Evolutionary conservation across 768 basidiomycete species (phyloP), one percentile per base, ranked within the genome.

Genomic region (Kwoniella shandongensis): DNA sequence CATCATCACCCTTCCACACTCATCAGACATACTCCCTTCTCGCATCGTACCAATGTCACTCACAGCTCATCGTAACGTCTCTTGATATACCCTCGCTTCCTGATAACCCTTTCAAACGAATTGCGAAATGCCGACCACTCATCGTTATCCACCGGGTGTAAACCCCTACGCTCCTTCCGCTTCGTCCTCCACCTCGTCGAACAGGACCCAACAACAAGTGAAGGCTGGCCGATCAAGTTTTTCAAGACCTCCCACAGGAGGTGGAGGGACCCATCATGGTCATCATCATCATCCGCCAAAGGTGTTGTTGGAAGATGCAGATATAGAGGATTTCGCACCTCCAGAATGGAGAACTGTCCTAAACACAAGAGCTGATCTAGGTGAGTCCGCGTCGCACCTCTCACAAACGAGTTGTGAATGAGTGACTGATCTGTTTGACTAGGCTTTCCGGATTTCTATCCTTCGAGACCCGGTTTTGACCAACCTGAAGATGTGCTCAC

Each of bases 371-470:
- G 69, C 66, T 6, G 73, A 75, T 58, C 51, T 75, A 0, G 73
- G 73, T 75, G 52, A 53, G 63, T 62, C 26, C 10, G 7, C 1
- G 53, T 20, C 30, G 23, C 45, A 18, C 22, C 22, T 7, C 17
- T 45, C 8, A 32, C 17, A 22, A 27, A 23, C 44, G 29, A 40
- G 36, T 8, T 1, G 15, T 20, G 20, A 20, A 11, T 45, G 8
- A 45, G 23, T 7, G 12, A 5, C 23, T 55, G 4, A n/a, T 39
- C 20, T 26, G n/a, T 38, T 20, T 39, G 12, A 5, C 18, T 46
- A 75, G 73, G 73, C 38, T 73, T 62, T 54, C 74, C 74, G 25
- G 74, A 76, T 54, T 72, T 72, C 49, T 73, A 74, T 41, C 72
- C 74, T 15, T 68, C 68, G 18, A 44, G 74, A 60, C 74, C 74